These are phyloP conservation scores for Paecilomyces sp. DNA, from an alignment of 2,329 filamentous ascomycete genomes.

Conservation along the genomic window DNA sequence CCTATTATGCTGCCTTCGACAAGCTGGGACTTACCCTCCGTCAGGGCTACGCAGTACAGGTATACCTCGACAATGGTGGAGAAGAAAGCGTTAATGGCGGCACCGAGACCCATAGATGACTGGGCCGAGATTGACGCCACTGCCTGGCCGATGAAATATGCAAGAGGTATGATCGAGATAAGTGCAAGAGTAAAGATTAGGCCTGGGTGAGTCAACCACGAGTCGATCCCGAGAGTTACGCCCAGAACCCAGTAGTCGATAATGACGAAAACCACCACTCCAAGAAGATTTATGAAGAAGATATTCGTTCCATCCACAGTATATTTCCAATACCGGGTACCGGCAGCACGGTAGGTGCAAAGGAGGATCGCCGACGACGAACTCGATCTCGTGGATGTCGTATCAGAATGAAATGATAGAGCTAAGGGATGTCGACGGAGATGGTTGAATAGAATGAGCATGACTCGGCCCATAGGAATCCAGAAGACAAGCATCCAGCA, in stretches of 20 bases:
- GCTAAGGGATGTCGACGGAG: conserved; percentile 87
- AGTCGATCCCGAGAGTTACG: conserved; percentile 60
- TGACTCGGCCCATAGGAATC: conserved; percentile 98
- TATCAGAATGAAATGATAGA: conserved; percentile 85
- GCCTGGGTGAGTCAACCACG: conserved; percentile 70
- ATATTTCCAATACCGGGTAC: conserved; percentile 97
- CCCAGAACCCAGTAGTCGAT: conserved; percentile 82
- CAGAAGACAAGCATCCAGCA: conserved; percentile 97
- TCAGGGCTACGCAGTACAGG: conserved; percentile 89
- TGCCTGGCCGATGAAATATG: conserved; percentile 97
- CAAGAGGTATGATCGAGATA: conserved; percentile 88
- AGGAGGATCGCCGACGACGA: conserved; percentile 80
- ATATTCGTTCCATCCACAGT: conserved; percentile 98
- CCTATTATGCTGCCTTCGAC: conserved; percentile 97
- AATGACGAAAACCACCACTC: conserved; percentile 87
- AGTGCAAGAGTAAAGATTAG: conserved; percentile 80
- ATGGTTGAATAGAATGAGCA: conserved; percentile 81
- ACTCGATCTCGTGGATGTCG: conserved; percentile 62
- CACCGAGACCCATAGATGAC: conserved; percentile 95
- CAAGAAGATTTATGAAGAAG: conserved; percentile 95
- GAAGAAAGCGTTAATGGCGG: conserved; percentile 96
- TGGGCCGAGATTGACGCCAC: conserved; percentile 98
- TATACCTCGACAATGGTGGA: conserved; percentile 97
- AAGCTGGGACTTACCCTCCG: conserved; percentile 82
- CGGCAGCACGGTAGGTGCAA: conserved; percentile 94